Base-by-base conservation (phyloP, 2,329 filamentous ascomycete genomes). In the Xylariales sp. region DNA sequence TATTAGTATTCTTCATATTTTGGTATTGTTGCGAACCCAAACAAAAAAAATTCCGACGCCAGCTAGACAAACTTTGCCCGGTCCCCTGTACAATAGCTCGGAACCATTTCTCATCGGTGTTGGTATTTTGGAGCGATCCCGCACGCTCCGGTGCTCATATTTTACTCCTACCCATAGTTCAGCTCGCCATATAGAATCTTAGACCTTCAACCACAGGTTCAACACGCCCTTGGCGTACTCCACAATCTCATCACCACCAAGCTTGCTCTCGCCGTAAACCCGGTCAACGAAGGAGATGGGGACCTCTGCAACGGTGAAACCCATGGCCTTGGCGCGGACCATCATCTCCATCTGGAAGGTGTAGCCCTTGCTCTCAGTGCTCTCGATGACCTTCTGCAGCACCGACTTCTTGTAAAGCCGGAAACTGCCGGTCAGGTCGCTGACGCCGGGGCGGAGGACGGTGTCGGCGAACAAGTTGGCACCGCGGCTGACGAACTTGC, bases 271-370 rank as follows among this genome's bases (percentile, higher is more conserved):
- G 21, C 93, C 93, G 60, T 95, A 98, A 32, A 98, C 65, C 40
- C 93, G 81, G 63, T 98, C 94, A 28, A 97, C 93, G 62, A 98
- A 98, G 17, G 80, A 87, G 51, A 98, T 98, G 11, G 93, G 93
- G 44, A 95, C 91, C 73, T 98, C 93, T 13, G 87, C 88, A 21
- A 98, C 91, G 25, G 83, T 86, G 69, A 80, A 95, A 1, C 93
- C 91, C 87, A 96, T 90, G 13, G 85, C 87, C 78, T 96, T 96
- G 23, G 93, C 93, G 45, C 90, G 77, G 7, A 97, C 91, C 83
- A 96, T 97, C 81, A 98, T 85, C 75, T 96, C 91, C 93, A 98
- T 98, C 79, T 98, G 93, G 74, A 98, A 98, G 28, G 86, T 91
- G 63, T 97, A 98, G 3, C 93, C 93, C 70, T 97, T 95, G 61